These are phyloP conservation scores for Metarhizium anisopliae DNA, from an alignment of 2,329 filamentous ascomycete species.

Conservation along the genomic window DNA sequence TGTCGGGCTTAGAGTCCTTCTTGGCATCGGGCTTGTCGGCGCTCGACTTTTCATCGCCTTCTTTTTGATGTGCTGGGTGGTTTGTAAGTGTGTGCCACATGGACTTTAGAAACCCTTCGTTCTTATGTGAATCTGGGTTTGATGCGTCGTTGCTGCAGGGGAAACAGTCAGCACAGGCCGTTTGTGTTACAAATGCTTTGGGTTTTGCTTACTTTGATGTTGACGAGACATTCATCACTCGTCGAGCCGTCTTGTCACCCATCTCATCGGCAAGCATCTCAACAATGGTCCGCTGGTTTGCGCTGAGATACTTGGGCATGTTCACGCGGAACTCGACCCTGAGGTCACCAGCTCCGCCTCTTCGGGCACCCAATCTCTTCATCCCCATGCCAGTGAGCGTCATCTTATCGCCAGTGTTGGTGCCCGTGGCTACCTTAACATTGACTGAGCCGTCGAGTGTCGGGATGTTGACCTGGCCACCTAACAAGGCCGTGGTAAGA, in stretches of 20 bases:
- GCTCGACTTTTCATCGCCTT: constrained; percentile 18
- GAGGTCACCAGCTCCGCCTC: constrained; percentile 67
- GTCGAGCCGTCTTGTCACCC: constrained; percentile 82
- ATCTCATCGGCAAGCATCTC: constrained; percentile 97
- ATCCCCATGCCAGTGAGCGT: constrained; percentile 88
- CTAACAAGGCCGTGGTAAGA: constrained; percentile 84
- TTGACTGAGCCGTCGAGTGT: constrained; percentile 87
- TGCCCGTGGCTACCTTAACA: constrained; percentile 85
- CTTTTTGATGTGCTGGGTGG: constrained; percentile 47
- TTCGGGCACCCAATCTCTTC: constrained; percentile 67
- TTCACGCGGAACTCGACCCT: constrained; percentile 89
- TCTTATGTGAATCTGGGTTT: constrained; percentile 50
- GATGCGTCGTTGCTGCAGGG: constrained; percentile 10
- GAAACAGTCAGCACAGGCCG: not conserved
- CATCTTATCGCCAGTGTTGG: constrained; percentile 84
- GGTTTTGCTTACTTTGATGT: constrained; percentile 7
- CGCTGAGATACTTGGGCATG: constrained; percentile 89
- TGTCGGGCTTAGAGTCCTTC: constrained; percentile 7
- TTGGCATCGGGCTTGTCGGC: constrained; percentile 13
- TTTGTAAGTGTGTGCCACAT: constrained; percentile 92
- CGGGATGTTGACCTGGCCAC: constrained; percentile 81
- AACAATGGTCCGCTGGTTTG: constrained; percentile 84
- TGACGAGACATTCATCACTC: constrained; percentile 71
- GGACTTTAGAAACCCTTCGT: constrained; percentile 85
- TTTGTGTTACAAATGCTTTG: not conserved